Percentiles rank a stretch among this genome's conserved stretches.
Evolutionary conservation across 2,329 filamentous ascomycete genomes (phyloP).

Genomic region (Penicillium hordei): DNA sequence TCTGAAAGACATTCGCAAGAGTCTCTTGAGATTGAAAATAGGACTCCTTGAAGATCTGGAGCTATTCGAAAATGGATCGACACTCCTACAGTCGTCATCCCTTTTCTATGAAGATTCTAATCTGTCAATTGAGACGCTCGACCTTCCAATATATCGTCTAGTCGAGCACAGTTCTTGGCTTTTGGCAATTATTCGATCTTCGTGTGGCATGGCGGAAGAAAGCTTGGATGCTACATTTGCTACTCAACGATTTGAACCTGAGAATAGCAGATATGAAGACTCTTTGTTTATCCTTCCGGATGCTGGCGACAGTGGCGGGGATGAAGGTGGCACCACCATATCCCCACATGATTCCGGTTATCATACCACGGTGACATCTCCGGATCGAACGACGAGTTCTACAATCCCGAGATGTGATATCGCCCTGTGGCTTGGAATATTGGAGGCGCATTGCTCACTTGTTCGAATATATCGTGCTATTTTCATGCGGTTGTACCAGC

Average conservation of each 20-base stretch:
- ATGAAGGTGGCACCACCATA: conserved; percentile 2
- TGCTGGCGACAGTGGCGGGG: neutral
- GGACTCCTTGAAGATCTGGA: conserved; percentile 20
- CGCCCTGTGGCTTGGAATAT: conserved; percentile 11
- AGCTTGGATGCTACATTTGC: too few relatives aligned
- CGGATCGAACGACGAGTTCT: neutral
- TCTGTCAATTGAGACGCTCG: conserved; percentile 6
- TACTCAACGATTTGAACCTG: neutral
- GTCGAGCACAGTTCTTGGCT: conserved; percentile 18
- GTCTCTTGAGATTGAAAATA: conserved; percentile 13
- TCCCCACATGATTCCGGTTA: conserved; percentile 16
- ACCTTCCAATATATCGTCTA: conserved; percentile 20
- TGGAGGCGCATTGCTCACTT: conserved; percentile 19
- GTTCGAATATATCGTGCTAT: conserved; percentile 16
- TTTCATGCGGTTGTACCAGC: conserved; percentile 20
- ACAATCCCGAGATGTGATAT: conserved; percentile 1
- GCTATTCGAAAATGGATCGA: conserved; percentile 4
- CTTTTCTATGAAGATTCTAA: neutral
- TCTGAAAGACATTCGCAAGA: neutral
- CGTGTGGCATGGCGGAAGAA: neutral
- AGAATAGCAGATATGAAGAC: neutral
- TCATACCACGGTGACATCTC: conserved; percentile 4
- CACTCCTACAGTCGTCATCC: neutral
- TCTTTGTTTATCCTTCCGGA: neutral
- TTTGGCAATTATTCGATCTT: conserved; percentile 13